Evolutionary conservation across 768 basidiomycete species (phyloP).

Genomic region (Nevesoporus exiguus): DNA sequence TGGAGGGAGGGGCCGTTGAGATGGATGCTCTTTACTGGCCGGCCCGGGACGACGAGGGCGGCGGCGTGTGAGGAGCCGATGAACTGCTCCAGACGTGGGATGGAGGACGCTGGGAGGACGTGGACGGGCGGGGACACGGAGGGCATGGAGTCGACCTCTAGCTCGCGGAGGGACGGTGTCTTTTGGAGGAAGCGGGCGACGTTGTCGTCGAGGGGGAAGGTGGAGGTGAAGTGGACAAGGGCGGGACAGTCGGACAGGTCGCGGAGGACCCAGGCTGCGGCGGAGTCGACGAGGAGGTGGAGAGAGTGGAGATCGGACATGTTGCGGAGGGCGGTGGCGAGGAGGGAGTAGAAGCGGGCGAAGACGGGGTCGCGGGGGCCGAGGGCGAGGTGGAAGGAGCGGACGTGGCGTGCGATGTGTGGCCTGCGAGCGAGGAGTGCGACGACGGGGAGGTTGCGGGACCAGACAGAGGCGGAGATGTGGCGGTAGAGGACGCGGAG

Average conservation of each 20-base stretch:
- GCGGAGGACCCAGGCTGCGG: conserved; percentile 53
- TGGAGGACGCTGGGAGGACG: conserved; percentile 32
- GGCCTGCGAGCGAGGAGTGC: conserved; percentile 54
- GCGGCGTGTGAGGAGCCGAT: conserved; percentile 59
- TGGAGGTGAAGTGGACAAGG: conserved; percentile 54
- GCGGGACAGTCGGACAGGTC: conserved; percentile 38
- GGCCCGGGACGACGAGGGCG: conserved; percentile 54
- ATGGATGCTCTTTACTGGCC: conserved; percentile 62
- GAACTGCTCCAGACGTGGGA: conserved; percentile 51
- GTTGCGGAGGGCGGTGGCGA: conserved; percentile 50
- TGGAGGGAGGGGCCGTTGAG: conserved; percentile 59
- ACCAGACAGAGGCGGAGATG: conserved; percentile 48
- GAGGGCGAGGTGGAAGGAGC: conserved; percentile 56
- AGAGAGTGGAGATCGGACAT: conserved; percentile 61
- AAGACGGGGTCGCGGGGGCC: conserved; percentile 40
- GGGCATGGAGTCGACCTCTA: conserved; percentile 50
- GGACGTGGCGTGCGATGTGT: conserved; percentile 58
- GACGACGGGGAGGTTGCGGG: conserved; percentile 48
- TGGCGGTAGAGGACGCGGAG: conserved; percentile 63
- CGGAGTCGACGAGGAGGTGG: conserved; percentile 46
- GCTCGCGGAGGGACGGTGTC: conserved; percentile 51
- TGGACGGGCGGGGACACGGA: conserved; percentile 16
- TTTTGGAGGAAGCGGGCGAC: conserved; percentile 57
- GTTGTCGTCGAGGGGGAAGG: conserved; percentile 58
- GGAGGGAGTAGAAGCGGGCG: conserved; percentile 44